Evolutionary conservation across 2,329 filamentous ascomycete species (phyloP), one percentile per base, ranked within the genome.

Genomic region (Pseudodiploospora longispora): DNA sequence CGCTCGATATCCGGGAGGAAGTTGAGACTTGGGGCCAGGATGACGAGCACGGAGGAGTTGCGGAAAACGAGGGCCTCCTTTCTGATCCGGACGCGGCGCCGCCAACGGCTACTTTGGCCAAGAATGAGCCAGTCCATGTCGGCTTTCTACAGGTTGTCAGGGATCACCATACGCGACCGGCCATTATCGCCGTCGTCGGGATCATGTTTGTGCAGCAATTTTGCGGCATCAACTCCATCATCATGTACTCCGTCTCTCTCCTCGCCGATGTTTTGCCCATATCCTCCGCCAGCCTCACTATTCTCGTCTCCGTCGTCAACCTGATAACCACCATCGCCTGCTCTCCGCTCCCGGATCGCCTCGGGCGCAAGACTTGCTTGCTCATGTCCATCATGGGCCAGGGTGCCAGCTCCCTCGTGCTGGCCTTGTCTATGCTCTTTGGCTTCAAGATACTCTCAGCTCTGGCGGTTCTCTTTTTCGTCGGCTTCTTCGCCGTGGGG

Each of bases 181-280:
- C 85, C 42, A 82, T 94, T 43, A 74, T 93, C 47, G 88, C 90
- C 4, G 87, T 95, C 4, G 76, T 95, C 9, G 89, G 87, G 1
- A 83, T 95, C 53, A 96, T 97, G 90, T 75, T 90, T 47, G 84
- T 87, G 1, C 93, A 97, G 62, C 93, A 98, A 62, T 74, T 96
- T 33, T 91, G 86, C 47, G 91, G 88, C 38, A 91, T 97, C 68
- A 97, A 98, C 75, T 91, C 85, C 47, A 91, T 97, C 59, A 85
- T 97, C 66, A 96, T 98, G 90, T 98, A 98, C 65, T 95, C 90
- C 2, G 93, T 97, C 5, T 89, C 87, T 1, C 80, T 98, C 1
- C 76, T 98, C 10, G 80, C 85, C 30, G 81, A 82, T 50, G 76
- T 97, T 2, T 76, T 98, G 0, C 85, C 87, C 4, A 79, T 88